A percentile compares a stretch with the other conserved stretches of the same genome.
Conservation (phyloP, 768 basidiomycete genomes). For the Exidia glandulosa region DNA sequence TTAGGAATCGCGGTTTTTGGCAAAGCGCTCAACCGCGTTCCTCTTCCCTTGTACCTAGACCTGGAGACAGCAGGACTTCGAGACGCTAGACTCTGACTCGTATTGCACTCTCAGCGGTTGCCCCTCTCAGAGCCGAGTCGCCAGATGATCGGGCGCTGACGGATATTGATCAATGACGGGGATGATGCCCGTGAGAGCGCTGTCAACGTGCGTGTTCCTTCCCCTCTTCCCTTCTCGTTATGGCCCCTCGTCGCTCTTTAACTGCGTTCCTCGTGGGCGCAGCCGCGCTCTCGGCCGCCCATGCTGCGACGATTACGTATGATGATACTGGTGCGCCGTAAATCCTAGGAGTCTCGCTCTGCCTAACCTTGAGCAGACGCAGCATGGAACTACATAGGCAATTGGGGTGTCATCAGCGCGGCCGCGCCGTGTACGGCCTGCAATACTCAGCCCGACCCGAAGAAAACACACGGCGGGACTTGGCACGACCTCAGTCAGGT, state of each 20-base stretch:
- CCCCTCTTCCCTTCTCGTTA: too few species aligned
- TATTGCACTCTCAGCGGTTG: too few species aligned
- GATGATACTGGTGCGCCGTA: background rate
- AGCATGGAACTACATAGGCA: background rate
- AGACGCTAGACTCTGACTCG: too few species aligned
- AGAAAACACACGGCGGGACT: background rate
- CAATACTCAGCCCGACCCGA: slow-evolving; percentile 1
- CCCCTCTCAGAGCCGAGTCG: too few species aligned
- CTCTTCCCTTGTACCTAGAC: too few species aligned
- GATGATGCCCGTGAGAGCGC: too few species aligned
- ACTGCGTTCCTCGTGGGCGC: background rate
- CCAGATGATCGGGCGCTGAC: too few species aligned
- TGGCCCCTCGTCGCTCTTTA: background rate
- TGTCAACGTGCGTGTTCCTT: too few species aligned
- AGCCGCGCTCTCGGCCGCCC: background rate
- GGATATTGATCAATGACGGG: too few species aligned
- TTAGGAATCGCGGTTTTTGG: too few species aligned
- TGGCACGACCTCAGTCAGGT: slow-evolving; percentile 1
- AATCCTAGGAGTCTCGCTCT: background rate
- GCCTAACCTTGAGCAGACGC: background rate
- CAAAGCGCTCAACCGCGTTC: too few species aligned
- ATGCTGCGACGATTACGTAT: background rate
- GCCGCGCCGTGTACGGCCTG: background rate
- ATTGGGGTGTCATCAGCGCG: background rate
- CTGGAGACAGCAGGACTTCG: too few species aligned